Evolutionary conservation across 495 filamentous ascomycete species (phyloP).

Genomic region (Penicillium tannophilum): DNA sequence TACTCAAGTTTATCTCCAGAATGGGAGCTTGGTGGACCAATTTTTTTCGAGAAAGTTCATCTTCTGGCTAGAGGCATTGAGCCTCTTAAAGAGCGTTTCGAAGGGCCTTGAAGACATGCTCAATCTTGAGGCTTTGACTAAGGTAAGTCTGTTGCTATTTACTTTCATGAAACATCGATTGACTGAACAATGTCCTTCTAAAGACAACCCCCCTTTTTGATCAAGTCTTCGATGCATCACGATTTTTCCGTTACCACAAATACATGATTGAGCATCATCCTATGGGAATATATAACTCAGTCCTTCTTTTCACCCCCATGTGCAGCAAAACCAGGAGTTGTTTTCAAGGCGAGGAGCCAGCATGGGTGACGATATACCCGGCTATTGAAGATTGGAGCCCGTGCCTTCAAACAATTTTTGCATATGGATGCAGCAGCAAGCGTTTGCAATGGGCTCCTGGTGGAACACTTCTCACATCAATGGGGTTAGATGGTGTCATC

Average conservation of each 20-base stretch:
- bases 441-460: not conserved
- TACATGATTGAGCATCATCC: not conserved
- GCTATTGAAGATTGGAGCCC: not conserved
- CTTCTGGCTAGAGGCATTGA: conserved; percentile 7
- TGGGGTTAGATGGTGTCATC: not conserved
- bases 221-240: conserved; percentile 2
- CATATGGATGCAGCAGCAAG: not conserved
- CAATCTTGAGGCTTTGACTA: not conserved
- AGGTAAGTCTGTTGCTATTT: not conserved
- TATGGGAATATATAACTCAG: conserved; percentile 4
- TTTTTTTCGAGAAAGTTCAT: not conserved
- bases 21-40: not conserved
- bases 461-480: not conserved
- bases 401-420: not conserved
- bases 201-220: not conserved
- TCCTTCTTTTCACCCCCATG: not conserved
- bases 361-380: not conserved
- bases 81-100: not conserved
- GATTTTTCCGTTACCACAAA: conserved; percentile 5
- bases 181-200: not conserved
- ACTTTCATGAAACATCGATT: not conserved
- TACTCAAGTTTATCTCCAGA: not conserved
- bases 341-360: not conserved
- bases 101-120: not conserved
- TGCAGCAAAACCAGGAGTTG: not conserved